phyloP scores from a whole-genome alignment of 73 alveolate species.

The Breviolum minutum region DNA sequence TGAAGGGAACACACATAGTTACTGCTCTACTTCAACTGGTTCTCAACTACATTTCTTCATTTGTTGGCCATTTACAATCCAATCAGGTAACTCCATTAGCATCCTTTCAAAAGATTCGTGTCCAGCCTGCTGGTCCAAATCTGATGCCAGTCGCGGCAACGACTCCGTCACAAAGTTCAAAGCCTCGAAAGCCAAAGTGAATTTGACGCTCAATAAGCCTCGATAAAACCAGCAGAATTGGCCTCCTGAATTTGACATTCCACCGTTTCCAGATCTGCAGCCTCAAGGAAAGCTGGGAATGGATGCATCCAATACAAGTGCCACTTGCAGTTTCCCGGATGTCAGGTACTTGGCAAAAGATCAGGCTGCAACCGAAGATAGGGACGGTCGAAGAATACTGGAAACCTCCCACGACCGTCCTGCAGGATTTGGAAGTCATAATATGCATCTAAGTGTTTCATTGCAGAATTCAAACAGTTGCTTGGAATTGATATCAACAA shows the following conservation, averaged over 20 bases:
- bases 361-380: neutral
- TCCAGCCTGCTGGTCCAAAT: slow-evolving; percentile 41
- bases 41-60: too few relatives aligned
- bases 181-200: neutral
- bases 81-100: too few relatives aligned
- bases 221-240: neutral
- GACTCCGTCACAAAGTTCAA: slow-evolving; percentile 54
- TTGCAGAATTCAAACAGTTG: neutral
- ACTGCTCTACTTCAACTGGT: too few relatives aligned
- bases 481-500: neutral
- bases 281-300: neutral
- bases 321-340: neutral
- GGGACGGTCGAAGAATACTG: slow-evolving; percentile 57
- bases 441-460: neutral
- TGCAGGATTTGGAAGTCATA: neutral
- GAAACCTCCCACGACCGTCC: slow-evolving; percentile 85
- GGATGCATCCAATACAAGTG: too few relatives aligned
- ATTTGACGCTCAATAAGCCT: too few relatives aligned
- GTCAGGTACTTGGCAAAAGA: neutral
- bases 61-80: too few relatives aligned
- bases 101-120: neutral
- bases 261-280: slow-evolving; percentile 60
- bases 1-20: too few relatives aligned
- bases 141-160: slow-evolving; percentile 64
- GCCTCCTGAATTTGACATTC: slow-evolving; percentile 78